Evolutionary conservation across 805 yeast species (phyloP).

Genomic region (Brettanomyces naardenensis): DNA sequence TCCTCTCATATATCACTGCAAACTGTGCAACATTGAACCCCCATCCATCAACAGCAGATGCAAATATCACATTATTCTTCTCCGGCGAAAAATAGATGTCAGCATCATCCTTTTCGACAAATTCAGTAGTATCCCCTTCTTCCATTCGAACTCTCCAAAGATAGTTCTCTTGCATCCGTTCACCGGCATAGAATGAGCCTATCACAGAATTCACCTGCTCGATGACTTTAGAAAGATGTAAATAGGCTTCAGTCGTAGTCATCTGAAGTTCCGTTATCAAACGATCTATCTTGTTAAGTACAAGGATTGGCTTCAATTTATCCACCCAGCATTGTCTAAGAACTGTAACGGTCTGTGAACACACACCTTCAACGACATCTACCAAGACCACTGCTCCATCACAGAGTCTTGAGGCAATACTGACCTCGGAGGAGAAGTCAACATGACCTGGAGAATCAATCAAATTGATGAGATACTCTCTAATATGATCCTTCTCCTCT

Average conservation of each 20-base stretch:
- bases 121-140: slow-evolving; percentile 38
- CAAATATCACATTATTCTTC: slow-evolving; percentile 82
- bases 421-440: slow-evolving; percentile 93
- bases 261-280: slow-evolving; percentile 74
- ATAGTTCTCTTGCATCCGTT: slow-evolving; percentile 82
- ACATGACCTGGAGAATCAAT: slow-evolving; percentile 99
- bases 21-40: slow-evolving; percentile 89
- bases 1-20: slow-evolving; percentile 75
- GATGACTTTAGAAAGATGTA: slow-evolving; percentile 66
- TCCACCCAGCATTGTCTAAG: slow-evolving; percentile 95
- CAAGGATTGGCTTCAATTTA: slow-evolving; percentile 78
- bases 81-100: slow-evolving; percentile 85
- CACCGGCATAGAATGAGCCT: slow-evolving; percentile 90
- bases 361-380: slow-evolving; percentile 97
- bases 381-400: slow-evolving; percentile 95
- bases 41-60: slow-evolving; percentile 95
- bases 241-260: slow-evolving; percentile 78
- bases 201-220: slow-evolving; percentile 94
- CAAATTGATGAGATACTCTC: slow-evolving; percentile 79
- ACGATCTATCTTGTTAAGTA: slow-evolving; percentile 86
- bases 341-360: slow-evolving; percentile 94
- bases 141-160: slow-evolving; percentile 53
- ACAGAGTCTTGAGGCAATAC: slow-evolving; percentile 90
- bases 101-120: slow-evolving; percentile 68
- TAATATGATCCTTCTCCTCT: slow-evolving; percentile 29